Evolutionary conservation across 129 eudicot species (phyloP).

Genomic region (Lonicera japonica): DNA sequence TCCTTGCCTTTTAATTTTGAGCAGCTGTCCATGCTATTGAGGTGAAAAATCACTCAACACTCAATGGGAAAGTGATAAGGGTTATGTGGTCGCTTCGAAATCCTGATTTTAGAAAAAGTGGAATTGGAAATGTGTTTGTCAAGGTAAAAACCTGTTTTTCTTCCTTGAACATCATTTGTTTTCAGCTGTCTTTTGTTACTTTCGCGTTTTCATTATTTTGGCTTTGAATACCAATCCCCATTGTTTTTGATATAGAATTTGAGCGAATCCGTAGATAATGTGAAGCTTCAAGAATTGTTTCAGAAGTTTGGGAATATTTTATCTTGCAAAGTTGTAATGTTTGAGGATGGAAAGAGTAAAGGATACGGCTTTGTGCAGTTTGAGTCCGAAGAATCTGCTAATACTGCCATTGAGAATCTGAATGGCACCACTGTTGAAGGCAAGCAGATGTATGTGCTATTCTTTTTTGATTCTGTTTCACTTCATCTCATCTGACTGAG

Average conservation of each 20-base stretch:
- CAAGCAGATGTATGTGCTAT: slow-evolving; percentile 61
- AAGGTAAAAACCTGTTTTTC: slow-evolving; percentile 37
- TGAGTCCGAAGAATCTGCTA: slow-evolving; percentile 65
- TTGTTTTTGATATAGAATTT: slow-evolving; percentile 54
- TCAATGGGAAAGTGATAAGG: slow-evolving; percentile 70
- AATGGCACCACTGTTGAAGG: slow-evolving; percentile 65
- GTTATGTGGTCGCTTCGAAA: slow-evolving; percentile 83
- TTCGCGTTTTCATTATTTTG: slow-evolving; percentile 3
- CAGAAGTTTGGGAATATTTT: slow-evolving; percentile 59
- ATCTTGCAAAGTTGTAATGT: slow-evolving; percentile 73
- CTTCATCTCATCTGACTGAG: no score
- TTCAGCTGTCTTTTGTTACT: not conserved
- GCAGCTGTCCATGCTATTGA: slow-evolving; percentile 71
- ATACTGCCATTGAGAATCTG: slow-evolving; percentile 69
- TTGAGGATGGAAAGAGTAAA: slow-evolving; percentile 71
- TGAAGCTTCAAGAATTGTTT: slow-evolving; percentile 70
- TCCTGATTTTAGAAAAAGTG: slow-evolving; percentile 68
- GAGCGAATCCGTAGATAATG: slow-evolving; percentile 49
- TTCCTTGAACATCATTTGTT: not conserved
- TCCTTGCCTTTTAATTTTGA: slow-evolving; percentile 10
- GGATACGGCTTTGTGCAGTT: slow-evolving; percentile 93
- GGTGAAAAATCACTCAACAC: slow-evolving; percentile 52
- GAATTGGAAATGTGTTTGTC: slow-evolving; percentile 73
- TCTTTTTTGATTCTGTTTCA: not conserved
- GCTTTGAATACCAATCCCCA: not conserved